Evolutionary conservation across 441 rosid genomes (phyloP).

Genomic region (Brassica hybrid): DNA sequence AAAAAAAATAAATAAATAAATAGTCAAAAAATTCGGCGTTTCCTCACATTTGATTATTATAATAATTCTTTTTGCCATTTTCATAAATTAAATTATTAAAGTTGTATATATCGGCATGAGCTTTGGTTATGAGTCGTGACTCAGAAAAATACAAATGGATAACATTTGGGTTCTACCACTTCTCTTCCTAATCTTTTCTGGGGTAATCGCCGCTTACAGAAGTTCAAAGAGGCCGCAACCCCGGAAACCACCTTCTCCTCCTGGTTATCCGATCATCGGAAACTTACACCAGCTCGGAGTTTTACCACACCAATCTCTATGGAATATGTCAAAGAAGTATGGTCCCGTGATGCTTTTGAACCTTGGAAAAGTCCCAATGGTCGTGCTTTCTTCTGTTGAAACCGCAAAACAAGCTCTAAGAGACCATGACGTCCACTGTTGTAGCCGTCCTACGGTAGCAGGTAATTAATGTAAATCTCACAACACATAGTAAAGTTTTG

Average conservation of each 20-base stretch:
- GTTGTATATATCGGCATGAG: constrained; percentile 1
- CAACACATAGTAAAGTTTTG: not conserved
- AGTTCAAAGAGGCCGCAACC: not conserved
- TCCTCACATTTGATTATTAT: no score
- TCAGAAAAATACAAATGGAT: not conserved
- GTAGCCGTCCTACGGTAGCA: constrained; percentile 51
- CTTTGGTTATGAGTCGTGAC: not conserved
- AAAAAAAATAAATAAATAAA: no score
- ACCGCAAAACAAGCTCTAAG: constrained; percentile 56
- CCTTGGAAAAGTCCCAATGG: constrained; percentile 46
- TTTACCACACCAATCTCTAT: constrained; percentile 47
- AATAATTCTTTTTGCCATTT: no score
- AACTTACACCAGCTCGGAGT: constrained; percentile 56
- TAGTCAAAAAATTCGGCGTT: no score
- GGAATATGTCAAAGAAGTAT: constrained; percentile 46
- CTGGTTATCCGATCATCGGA: constrained; percentile 60
- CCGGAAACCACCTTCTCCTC: constrained; percentile 53
- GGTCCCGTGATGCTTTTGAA: constrained; percentile 58
- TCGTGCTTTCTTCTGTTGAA: constrained; percentile 55
- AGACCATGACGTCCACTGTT: constrained; percentile 52
- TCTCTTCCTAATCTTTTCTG: constrained; percentile 10
- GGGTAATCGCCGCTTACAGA: not conserved
- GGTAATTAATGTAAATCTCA: constrained; percentile 3
- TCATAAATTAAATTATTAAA: not conserved
- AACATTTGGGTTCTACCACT: constrained; percentile 25